phyloP scores from a whole-genome alignment of 116 monocot genomes.

The Trichopus zeylanicus region DNA sequence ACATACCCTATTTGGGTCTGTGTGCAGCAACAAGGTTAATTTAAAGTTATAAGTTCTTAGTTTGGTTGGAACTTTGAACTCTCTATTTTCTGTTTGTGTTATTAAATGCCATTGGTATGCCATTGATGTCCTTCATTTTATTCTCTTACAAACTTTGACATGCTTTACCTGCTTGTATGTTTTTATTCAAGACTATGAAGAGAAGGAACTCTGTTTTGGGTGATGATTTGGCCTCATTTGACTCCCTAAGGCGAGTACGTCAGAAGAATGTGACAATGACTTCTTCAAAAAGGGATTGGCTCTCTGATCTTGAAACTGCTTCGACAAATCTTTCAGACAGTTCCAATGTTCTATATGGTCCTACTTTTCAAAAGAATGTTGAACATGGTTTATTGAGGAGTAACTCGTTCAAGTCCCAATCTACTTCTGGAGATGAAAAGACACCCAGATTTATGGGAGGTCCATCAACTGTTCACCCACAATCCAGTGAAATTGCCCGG shows the following conservation, averaged over 20 bases:
- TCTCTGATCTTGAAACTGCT: conserved; percentile 1
- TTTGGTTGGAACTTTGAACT: neutral
- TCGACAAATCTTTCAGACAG: conserved; percentile 1
- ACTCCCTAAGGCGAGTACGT: conserved; percentile 9
- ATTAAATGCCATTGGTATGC: too few relatives aligned
- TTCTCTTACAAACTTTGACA: neutral
- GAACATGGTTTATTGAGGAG: conserved; percentile 8
- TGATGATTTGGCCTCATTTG: conserved; percentile 9
- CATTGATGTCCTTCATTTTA: neutral
- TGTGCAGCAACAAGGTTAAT: neutral
- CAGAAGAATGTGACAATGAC: conserved; percentile 11
- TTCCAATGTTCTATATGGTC: neutral
- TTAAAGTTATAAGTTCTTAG: neutral
- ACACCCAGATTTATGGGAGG: neutral
- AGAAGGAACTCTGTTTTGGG: conserved; percentile 22
- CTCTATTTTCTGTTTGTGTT: too few relatives aligned
- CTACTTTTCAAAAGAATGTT: neutral
- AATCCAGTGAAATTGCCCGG: conserved; percentile 24
- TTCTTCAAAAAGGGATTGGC: neutral
- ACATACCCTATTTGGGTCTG: neutral
- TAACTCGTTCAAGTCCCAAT: conserved; percentile 2
- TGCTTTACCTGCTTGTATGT: neutral
- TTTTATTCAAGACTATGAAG: conserved; percentile 16
- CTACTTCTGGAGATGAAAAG: neutral
- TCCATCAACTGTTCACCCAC: conserved; percentile 24